phyloP scores from a whole-genome alignment of 495 filamentous ascomycete species.

The Podospora pseudopauciseta region DNA sequence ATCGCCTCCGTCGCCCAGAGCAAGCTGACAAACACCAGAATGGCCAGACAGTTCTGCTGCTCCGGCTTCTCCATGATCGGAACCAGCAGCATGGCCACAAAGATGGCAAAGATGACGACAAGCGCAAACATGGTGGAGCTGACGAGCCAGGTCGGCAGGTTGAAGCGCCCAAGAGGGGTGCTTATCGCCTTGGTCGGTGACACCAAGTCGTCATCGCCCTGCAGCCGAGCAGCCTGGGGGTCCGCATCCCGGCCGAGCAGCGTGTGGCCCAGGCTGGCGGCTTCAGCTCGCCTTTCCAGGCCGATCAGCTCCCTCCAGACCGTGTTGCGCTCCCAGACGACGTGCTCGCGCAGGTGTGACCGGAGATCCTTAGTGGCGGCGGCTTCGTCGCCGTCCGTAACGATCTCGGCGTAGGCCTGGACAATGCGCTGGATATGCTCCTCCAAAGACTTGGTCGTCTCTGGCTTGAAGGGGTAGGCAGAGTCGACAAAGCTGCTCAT shows the following conservation, averaged over 20 bases:
- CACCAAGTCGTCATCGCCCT: slow-evolving; percentile 69
- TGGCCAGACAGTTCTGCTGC: slow-evolving; percentile 92
- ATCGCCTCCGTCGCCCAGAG: slow-evolving; percentile 98
- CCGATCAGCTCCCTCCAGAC: slow-evolving; percentile 99
- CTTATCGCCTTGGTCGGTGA: slow-evolving; percentile 59
- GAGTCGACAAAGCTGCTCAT: slow-evolving; percentile 65
- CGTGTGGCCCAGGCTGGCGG: slow-evolving; percentile 83
- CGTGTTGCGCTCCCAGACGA: slow-evolving; percentile 98
- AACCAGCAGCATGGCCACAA: slow-evolving; percentile 64
- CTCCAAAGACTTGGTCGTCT: slow-evolving; percentile 66
- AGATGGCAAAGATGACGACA: slow-evolving; percentile 65
- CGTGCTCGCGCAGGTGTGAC: slow-evolving; percentile 90
- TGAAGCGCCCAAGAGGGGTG: slow-evolving; percentile 78
- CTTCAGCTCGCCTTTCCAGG: slow-evolving; percentile 92
- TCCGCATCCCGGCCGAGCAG: slow-evolving; percentile 74
- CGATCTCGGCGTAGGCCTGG: slow-evolving; percentile 70
- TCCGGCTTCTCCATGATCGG: slow-evolving; percentile 79
- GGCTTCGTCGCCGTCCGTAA: slow-evolving; percentile 72
- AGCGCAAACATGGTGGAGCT: slow-evolving; percentile 75
- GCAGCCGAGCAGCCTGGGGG: slow-evolving; percentile 63
- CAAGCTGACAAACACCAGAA: slow-evolving; percentile 90
- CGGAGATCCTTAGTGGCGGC: slow-evolving; percentile 79
- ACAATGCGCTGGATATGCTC: slow-evolving; percentile 70
- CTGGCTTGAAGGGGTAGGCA: slow-evolving; percentile 70
- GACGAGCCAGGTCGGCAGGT: slow-evolving; percentile 76